Evolutionary conservation across 345 rosid species (phyloP).

Genomic region (Lenwebbia sp.): DNA sequence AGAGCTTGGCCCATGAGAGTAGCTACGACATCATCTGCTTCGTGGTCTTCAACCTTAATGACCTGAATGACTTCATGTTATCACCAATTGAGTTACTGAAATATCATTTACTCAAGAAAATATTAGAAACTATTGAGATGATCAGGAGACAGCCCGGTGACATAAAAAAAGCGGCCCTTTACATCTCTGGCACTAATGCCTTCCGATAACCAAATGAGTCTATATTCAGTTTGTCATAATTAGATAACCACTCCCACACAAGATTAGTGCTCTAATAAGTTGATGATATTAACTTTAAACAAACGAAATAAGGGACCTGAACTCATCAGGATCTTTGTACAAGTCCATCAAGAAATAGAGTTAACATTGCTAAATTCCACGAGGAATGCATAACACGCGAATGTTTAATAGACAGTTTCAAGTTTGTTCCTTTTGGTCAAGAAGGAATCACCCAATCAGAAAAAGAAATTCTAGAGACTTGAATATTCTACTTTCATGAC

Average conservation of each 20-base stretch:
- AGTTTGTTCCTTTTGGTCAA: not conserved
- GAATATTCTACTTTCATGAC: not conserved
- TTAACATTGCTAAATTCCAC: not conserved
- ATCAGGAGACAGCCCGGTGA: not conserved
- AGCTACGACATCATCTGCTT: slow-evolving; percentile 93
- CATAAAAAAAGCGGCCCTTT: not conserved
- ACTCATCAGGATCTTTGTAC: not conserved
- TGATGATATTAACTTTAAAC: not conserved
- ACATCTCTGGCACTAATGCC: not conserved
- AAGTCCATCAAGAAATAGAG: not conserved
- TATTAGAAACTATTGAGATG: not conserved
- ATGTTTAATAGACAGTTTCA: not conserved
- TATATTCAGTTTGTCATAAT: not conserved
- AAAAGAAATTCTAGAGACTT: not conserved
- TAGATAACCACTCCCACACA: not conserved
- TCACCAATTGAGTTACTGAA: not conserved
- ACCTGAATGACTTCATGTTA: slow-evolving; percentile 32
- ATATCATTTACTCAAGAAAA: not conserved
- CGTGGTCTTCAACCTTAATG: slow-evolving; percentile 61
- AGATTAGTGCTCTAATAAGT: not conserved
- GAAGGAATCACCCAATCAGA: not conserved
- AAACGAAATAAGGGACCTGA: not conserved
- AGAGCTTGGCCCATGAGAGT: slow-evolving; percentile 65
- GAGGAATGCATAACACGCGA: not conserved
- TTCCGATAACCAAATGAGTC: not conserved